Evolutionary conservation across 2,329 filamentous ascomycete species (phyloP), one percentile per base, ranked within the genome.

Genomic region (Fusarium scirpi): DNA sequence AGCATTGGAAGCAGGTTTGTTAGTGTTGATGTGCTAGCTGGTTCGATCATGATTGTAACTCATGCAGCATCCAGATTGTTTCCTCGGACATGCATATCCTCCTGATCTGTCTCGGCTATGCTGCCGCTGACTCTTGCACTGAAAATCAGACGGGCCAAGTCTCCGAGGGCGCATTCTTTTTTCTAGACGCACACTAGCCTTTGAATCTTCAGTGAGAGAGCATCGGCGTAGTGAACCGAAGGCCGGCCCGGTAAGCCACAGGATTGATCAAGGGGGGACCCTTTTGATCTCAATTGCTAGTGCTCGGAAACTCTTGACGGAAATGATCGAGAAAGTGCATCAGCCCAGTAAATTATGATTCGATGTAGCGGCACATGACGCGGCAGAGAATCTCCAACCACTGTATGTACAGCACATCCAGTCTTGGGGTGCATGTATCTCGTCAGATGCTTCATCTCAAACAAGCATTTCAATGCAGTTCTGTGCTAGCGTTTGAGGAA

Each of bases 41-140:
- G 24, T 60, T 62, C 54, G 24, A 49, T 32, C 20, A 29, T 30
- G 58, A 27, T 34, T 34, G 43, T 54, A 52, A 22, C 62, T 64
- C 27, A 54, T 65, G 47, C 62, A 54, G 55, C 16, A 48, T 44
- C 47, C 30, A 65, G 47, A 44, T 54, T 48, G 43, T 41, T 60
- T 48, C 44, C 30, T 43, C 40, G 45, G 12, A 18, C 40, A 65
- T 65, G 51, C 44, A 65, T 48, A 46, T 49, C 45, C 44, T 62
- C 47, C 34, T 70, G 56, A 58, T 64, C 49, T 70, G 62, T 58
- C 58, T 69, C 68, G 67, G 67, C 64, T 65, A 54, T 54, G 58
- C 68, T 58, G 25, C 66, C 56, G 66, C 56, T 46, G 20, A 44
- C 67, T 70, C 53, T 67, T 27, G 18, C 40, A 67, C 40, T 58